phyloP scores from a whole-genome alignment of 108 stramenopile genomes.

The Fistulifera solaris region DNA sequence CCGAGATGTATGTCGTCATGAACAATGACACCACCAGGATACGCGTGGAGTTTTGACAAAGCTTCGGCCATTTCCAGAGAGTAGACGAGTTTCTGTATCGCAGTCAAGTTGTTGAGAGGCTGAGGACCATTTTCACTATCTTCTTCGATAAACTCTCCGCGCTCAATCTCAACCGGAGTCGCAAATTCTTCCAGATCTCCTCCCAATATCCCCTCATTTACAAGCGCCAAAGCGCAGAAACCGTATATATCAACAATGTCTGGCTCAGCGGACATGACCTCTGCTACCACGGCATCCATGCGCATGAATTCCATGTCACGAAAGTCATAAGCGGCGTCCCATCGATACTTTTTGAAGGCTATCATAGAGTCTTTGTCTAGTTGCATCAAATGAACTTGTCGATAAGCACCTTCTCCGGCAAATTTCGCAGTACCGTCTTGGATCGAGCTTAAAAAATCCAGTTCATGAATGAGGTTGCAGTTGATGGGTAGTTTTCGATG shows the following conservation, averaged over 20 bases:
- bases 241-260: not conserved
- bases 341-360: not conserved
- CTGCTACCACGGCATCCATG: not conserved
- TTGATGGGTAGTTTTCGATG: constrained; percentile 33
- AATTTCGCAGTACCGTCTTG: not conserved
- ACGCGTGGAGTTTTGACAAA: not conserved
- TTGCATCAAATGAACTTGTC: not conserved
- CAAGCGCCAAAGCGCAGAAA: not conserved
- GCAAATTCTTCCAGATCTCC: not conserved
- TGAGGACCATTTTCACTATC: not conserved
- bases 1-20: constrained; percentile 73
- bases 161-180: not conserved
- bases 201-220: not conserved
- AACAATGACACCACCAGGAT: constrained; percentile 35
- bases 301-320: not conserved
- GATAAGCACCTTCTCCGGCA: not conserved
- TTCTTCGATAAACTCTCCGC: not conserved
- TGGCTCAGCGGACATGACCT: not conserved
- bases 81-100: not conserved
- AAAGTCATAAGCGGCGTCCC: not conserved
- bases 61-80: constrained; percentile 6
- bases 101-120: not conserved
- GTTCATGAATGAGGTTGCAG: constrained; percentile 42
- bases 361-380: not conserved
- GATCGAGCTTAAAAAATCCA: not conserved